Evolutionary conservation across 768 basidiomycete species (phyloP).

Genomic region (Tulasnella sp.): DNA sequence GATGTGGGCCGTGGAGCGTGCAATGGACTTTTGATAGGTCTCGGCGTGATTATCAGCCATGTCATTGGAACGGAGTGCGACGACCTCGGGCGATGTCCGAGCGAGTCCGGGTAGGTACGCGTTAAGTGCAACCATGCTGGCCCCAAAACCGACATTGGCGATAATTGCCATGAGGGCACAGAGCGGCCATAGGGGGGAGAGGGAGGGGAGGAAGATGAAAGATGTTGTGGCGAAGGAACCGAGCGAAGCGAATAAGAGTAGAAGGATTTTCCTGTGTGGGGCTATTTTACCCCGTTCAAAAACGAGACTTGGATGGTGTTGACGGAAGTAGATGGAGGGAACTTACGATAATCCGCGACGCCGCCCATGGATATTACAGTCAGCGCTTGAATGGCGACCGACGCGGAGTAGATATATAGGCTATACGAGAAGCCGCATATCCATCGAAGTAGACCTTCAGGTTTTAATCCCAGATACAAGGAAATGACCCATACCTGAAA

Average conservation of each 20-base stretch:
- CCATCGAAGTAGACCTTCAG: too few relatives aligned
- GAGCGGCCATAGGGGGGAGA: constrained; percentile 57
- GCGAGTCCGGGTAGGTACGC: constrained; percentile 73
- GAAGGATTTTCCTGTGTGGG: constrained; percentile 61
- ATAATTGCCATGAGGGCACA: constrained; percentile 57
- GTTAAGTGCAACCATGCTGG: constrained; percentile 80
- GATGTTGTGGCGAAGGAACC: constrained; percentile 58
- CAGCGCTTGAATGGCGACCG: constrained; percentile 83
- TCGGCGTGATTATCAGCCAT: constrained; percentile 21
- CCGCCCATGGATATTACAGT: constrained; percentile 90
- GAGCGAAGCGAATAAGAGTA: constrained; percentile 59
- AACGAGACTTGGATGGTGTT: not conserved
- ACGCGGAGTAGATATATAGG: constrained; percentile 77
- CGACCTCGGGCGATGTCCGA: constrained; percentile 38
- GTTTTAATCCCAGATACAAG: too few relatives aligned
- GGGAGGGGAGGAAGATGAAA: constrained; percentile 64
- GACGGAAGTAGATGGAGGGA: not conserved
- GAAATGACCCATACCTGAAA: constrained; percentile 68
- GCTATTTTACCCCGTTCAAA: too few relatives aligned
- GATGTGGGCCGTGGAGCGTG: constrained; percentile 66
- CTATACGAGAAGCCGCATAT: constrained; percentile 31
- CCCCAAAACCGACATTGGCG: constrained; percentile 81
- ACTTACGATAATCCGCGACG: constrained; percentile 80
- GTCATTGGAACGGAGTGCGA: constrained; percentile 4
- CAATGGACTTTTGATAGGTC: constrained; percentile 36